Conservation (phyloP, 1,284 basidiomycete genomes). For the Pascua guehoae region DNA sequence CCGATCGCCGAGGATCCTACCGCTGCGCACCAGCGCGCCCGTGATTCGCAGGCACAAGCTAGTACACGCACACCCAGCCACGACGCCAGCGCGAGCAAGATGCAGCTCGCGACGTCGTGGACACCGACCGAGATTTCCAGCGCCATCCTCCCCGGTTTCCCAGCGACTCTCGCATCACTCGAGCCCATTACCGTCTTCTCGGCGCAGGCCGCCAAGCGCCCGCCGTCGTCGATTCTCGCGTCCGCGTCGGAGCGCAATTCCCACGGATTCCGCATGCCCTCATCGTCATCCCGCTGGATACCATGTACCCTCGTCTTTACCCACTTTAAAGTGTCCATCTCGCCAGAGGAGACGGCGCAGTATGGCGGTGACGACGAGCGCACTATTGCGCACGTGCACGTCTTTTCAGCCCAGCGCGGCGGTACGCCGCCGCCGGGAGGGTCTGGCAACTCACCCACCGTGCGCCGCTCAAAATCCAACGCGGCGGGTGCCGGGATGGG, state of each 20-base stretch:
- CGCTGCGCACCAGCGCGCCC: too few species aligned
- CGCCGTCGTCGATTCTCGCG: conserved; percentile 1
- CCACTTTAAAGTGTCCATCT: conserved; percentile 14
- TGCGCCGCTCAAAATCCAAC: conserved; percentile 9
- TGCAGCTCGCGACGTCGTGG: conserved; percentile 3
- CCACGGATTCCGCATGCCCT: neutral
- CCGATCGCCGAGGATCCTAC: too few species aligned
- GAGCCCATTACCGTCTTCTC: conserved; percentile 32
- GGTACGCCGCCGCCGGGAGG: neutral
- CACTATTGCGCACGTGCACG: conserved; percentile 20
- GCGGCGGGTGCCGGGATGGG: neutral
- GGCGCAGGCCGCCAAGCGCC: conserved; percentile 13
- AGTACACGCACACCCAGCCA: too few species aligned
- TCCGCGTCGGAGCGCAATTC: neutral
- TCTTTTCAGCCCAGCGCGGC: conserved; percentile 3
- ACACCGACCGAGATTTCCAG: conserved; percentile 8
- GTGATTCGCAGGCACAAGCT: too few species aligned
- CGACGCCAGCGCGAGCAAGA: neutral
- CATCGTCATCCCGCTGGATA: conserved; percentile 6
- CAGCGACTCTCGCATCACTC: conserved; percentile 19
- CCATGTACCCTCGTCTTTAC: conserved; percentile 22
- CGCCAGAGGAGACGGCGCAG: conserved; percentile 2
- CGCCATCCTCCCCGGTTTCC: conserved; percentile 32
- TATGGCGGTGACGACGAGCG: conserved; percentile 10
- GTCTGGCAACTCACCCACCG: neutral